Conservation (phyloP, 164 flowering plant genomes). For the Taxillus chinensis region DNA sequence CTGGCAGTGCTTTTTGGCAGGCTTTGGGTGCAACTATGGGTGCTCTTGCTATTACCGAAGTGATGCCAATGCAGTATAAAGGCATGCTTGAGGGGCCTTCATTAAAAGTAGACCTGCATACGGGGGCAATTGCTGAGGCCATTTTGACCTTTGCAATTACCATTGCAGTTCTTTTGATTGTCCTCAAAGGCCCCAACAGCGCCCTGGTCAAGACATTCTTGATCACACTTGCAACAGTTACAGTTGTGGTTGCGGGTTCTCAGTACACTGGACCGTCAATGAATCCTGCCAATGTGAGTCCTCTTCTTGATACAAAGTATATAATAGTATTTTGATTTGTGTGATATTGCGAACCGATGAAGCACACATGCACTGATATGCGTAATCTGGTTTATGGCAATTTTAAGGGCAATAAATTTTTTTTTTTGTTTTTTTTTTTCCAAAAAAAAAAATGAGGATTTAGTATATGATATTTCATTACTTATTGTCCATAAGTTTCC, state of each 20-base stretch:
- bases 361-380: too few relatives aligned
- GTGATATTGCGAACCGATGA: too few relatives aligned
- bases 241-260: background rate
- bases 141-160: background rate
- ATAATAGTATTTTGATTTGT: too few relatives aligned
- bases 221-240: background rate
- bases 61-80: background rate
- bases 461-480: too few relatives aligned
- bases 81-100: slow-evolving; percentile 1
- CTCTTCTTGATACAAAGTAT: too few relatives aligned
- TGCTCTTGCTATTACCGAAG: background rate
- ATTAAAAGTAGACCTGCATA: background rate
- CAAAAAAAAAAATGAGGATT: too few relatives aligned
- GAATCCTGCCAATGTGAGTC: slow-evolving; percentile 5
- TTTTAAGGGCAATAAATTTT: too few relatives aligned
- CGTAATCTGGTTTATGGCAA: too few relatives aligned
- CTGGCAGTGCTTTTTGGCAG: background rate
- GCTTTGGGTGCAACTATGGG: background rate
- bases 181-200: background rate
- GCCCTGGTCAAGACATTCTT: background rate
- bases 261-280: background rate
- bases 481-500: too few relatives aligned
- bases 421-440: too few relatives aligned
- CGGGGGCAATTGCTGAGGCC: background rate
- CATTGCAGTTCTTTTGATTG: background rate